Base-by-base conservation (phyloP, 2,329 filamentous ascomycete species). In the Alternaria dauci region DNA sequence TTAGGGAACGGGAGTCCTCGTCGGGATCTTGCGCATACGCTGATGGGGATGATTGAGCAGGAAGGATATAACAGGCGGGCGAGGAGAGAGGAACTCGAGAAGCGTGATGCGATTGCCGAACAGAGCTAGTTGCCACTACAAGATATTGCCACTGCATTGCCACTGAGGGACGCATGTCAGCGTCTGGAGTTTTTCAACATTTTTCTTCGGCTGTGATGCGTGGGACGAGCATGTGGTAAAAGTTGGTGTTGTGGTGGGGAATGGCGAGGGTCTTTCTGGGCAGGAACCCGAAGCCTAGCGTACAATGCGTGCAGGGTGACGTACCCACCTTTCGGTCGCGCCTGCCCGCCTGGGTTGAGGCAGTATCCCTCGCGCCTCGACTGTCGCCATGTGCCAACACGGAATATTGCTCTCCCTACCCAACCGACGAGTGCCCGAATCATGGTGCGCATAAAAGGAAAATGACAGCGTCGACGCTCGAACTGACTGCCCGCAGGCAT, bases 401-500 rank as follows among this genome's bases (percentile, higher is more conserved):
- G n/a, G 25, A 23, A 53, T 32, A 52, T 41, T 41, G 41, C 51
- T 26, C 28, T 2, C 18, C 20, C 12, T 7, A 30, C 8, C 30
- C 43, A 20, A 34, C 43, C 48, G 39, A 55, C 53, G 32, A 34
- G 30, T 18, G 54, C 54, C 42, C 20, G 30, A 48, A 46, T 9
- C 25, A 61, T 61, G 58, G 58, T 61, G 38, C 46, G 58, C 43
- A 52, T 25, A 3, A 30, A 9, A 53, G 28, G 47, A 3, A 25
- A 18, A 8, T 16, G 8, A 16, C n/a, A 28, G n/a, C 1, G 12
- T n/a, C 6, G 18, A 3, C 20, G 11, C 4, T 14, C 38, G 32
- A 28, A 47, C 53, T 63, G 43, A 57, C 39, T 23, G 8, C 34
- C 38, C 34, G 32, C 44, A 79, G 76, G 76, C 76, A 47, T 78